Percentiles rank a stretch among this genome's conserved stretches.
Conservation (phyloP, 345 rosid species). For the Syzygium oleosum region DNA sequence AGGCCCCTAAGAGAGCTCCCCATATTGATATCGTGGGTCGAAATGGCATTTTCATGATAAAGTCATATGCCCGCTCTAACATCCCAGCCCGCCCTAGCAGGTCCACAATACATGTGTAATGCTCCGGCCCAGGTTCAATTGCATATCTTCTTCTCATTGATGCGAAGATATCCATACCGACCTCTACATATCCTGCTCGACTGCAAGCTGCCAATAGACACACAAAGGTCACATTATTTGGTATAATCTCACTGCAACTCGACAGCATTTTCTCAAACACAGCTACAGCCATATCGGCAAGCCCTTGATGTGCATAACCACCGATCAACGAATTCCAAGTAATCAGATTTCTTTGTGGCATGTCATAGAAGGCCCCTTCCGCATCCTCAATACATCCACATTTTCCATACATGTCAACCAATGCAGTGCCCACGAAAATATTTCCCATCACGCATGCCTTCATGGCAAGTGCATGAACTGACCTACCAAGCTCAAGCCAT, state of each 20-base stretch:
- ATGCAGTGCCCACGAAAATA: slow-evolving; percentile 66
- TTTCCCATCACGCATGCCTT: slow-evolving; percentile 59
- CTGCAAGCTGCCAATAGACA: slow-evolving; percentile 84
- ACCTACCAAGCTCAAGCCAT: slow-evolving; percentile 60
- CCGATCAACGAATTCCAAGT: slow-evolving; percentile 70
- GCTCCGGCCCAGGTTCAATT: slow-evolving; percentile 69
- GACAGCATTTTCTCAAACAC: slow-evolving; percentile 51
- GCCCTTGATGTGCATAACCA: slow-evolving; percentile 78
- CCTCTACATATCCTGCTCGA: slow-evolving; percentile 56
- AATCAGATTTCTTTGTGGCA: slow-evolving; percentile 61
- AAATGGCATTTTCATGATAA: slow-evolving; percentile 56
- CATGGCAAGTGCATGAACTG: slow-evolving; percentile 57
- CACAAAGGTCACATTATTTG: slow-evolving; percentile 67
- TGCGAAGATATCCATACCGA: slow-evolving; percentile 56
- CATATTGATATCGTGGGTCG: slow-evolving; percentile 63
- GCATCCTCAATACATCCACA: slow-evolving; percentile 67
- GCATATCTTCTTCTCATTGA: slow-evolving; percentile 49
- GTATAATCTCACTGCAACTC: slow-evolving; percentile 20
- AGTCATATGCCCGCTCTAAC: slow-evolving; percentile 57
- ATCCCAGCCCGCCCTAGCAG: slow-evolving; percentile 77
- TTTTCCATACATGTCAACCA: slow-evolving; percentile 93
- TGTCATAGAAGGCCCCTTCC: slow-evolving; percentile 41
- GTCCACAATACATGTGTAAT: slow-evolving; percentile 78
- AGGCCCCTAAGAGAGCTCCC: slow-evolving; percentile 89
- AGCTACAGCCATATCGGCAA: slow-evolving; percentile 40